phyloP scores from a whole-genome alignment of 495 filamentous ascomycete species.

The Penicillium fimorum region DNA sequence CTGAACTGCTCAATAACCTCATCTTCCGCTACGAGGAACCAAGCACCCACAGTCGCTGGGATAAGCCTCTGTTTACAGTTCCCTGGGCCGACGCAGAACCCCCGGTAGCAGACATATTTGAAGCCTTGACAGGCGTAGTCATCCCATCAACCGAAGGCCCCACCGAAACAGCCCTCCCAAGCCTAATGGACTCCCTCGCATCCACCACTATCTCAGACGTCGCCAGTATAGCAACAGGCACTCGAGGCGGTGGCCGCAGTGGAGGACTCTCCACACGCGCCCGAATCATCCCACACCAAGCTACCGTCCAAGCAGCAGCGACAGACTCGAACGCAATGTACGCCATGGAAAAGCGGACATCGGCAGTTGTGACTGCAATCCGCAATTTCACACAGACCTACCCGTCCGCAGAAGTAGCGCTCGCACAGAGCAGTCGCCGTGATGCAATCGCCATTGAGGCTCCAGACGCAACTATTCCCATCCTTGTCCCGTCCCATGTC shows the following conservation, averaged over 20 bases:
- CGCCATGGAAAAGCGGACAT: slow-evolving; percentile 78
- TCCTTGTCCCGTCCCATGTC: slow-evolving; percentile 53
- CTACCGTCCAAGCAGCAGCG: slow-evolving; percentile 68
- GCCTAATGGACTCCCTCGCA: slow-evolving; percentile 28
- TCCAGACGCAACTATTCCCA: slow-evolving; percentile 39
- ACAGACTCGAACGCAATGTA: slow-evolving; percentile 78
- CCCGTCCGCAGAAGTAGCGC: slow-evolving; percentile 40
- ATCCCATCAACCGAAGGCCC: slow-evolving; percentile 28
- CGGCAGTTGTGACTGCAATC: slow-evolving; percentile 75
- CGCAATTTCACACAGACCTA: slow-evolving; percentile 53
- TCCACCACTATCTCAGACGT: slow-evolving; percentile 30
- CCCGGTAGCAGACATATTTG: slow-evolving; percentile 73
- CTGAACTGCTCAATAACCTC: slow-evolving; percentile 81
- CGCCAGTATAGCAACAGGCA: slow-evolving; percentile 33
- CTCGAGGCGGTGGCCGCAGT: slow-evolving; percentile 18
- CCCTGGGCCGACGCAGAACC: slow-evolving; percentile 73
- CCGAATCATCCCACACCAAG: slow-evolving; percentile 70
- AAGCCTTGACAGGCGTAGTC: slow-evolving; percentile 56
- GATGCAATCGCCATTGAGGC: slow-evolving; percentile 42
- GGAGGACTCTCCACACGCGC: slow-evolving; percentile 18
- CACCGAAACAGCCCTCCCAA: slow-evolving; percentile 25
- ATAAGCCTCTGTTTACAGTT: slow-evolving; percentile 89
- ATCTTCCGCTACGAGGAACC: slow-evolving; percentile 96
- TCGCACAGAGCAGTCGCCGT: slow-evolving; percentile 46
- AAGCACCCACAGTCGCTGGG: slow-evolving; percentile 92